These are phyloP conservation scores for Cutaneotrichosporon arboriforme DNA, from an alignment of 1,284 basidiomycete species.

Conservation along the genomic window DNA sequence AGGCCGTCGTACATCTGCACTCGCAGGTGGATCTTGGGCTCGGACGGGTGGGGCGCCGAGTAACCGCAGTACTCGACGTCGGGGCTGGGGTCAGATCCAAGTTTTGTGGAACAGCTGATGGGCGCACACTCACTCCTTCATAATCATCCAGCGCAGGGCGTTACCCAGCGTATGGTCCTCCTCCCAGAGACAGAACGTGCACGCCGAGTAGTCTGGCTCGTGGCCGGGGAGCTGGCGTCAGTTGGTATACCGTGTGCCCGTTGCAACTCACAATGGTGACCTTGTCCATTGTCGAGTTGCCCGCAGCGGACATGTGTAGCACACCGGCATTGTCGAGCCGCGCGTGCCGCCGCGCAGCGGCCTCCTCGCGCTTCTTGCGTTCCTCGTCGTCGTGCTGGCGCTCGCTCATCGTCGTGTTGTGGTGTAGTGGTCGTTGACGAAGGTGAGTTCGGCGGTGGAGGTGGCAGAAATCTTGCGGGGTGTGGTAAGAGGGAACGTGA, in stretches of 20 bases:
- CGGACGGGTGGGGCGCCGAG: constrained; percentile 92
- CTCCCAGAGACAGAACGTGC: constrained; percentile 85
- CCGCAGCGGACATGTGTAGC: constrained; percentile 34
- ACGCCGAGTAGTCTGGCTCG: constrained; percentile 74
- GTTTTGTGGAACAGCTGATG: no score
- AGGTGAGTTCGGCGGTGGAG: no score
- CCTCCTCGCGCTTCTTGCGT: constrained; percentile 10
- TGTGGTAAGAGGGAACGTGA: no score
- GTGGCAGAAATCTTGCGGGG: no score
- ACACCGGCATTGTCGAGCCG: constrained; percentile 40
- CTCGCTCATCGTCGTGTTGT: no score
- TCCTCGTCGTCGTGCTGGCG: not conserved
- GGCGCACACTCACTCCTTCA: constrained; percentile 98
- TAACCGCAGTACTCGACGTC: constrained; percentile 99
- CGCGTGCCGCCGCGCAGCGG: constrained; percentile 19
- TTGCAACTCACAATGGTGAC: constrained; percentile 43
- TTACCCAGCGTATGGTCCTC: constrained; percentile 97
- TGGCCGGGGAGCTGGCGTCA: constrained; percentile 59
- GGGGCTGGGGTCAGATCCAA: constrained; percentile 64
- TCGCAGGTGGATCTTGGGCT: constrained; percentile 89
- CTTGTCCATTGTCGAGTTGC: constrained; percentile 35
- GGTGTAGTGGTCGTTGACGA: no score
- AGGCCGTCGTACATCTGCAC: constrained; percentile 94
- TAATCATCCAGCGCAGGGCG: constrained; percentile 90
- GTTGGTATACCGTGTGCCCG: not conserved